A percentile compares a stretch with the other conserved stretches of the same genome.
These are phyloP conservation scores for Coemansia sp. DNA, from an alignment of 192 early-diverging fungal species.

Conservation along the genomic window DNA sequence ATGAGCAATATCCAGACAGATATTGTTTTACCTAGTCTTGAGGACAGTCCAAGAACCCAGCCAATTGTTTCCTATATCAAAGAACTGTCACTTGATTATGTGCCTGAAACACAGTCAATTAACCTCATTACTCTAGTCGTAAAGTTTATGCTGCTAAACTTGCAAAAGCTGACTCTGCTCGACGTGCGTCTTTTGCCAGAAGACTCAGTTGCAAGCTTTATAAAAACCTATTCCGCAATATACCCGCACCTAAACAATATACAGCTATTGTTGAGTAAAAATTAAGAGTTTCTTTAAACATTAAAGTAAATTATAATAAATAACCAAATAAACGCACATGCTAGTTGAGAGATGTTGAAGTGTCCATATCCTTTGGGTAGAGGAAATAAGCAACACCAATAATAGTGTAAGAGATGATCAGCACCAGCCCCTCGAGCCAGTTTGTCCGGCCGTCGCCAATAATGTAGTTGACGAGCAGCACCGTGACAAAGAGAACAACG, in stretches of 20 bases:
- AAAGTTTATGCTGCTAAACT: neutral
- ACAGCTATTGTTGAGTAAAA: neutral
- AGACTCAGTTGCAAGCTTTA: neutral
- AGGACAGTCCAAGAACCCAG: neutral
- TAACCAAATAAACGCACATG: neutral
- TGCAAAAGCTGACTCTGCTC: neutral
- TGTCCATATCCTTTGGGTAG: slow-evolving; percentile 57
- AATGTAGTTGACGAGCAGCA: slow-evolving; percentile 76
- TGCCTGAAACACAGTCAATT: neutral
- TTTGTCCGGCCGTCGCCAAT: slow-evolving; percentile 85
- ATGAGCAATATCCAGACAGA: neutral
- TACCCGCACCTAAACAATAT: neutral
- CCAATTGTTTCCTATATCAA: neutral
- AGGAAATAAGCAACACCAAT: slow-evolving; percentile 82
- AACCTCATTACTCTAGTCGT: neutral
- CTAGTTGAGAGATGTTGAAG: slow-evolving; percentile 6
- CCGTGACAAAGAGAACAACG: slow-evolving; percentile 75
- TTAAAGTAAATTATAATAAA: neutral
- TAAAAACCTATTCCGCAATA: neutral
- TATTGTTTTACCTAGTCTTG: neutral
- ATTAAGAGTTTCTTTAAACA: neutral
- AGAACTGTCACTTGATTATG: neutral
- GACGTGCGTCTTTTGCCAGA: neutral
- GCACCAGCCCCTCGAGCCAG: slow-evolving; percentile 88
- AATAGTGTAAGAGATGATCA: slow-evolving; percentile 80